These are phyloP conservation scores for Taphrina sp. DNA, from an alignment of 1,139 yeast species.

Conservation along the genomic window DNA sequence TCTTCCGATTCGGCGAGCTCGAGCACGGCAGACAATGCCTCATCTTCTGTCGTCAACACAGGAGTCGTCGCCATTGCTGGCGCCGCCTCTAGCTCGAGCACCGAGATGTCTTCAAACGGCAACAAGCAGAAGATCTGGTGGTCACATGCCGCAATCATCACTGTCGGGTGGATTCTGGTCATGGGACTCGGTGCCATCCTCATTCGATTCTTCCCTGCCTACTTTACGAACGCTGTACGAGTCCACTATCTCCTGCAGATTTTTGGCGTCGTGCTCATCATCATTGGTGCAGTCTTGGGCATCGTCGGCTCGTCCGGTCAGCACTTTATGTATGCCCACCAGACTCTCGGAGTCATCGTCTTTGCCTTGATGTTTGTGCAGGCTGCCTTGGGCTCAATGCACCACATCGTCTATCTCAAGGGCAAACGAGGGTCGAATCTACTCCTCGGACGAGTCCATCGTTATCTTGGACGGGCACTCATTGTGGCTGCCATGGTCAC, in stretches of 20 bases:
- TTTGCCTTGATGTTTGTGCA: constrained; percentile 4
- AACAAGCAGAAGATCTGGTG: constrained; percentile 6
- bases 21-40: background rate
- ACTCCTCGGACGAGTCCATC: background rate
- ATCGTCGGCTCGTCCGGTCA: background rate
- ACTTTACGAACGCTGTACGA: background rate
- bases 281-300: constrained; percentile 7
- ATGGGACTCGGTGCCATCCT: constrained; percentile 7
- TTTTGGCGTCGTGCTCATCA: background rate
- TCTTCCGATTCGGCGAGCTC: background rate
- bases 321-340: constrained; percentile 12
- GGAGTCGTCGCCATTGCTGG: background rate
- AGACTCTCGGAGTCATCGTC: constrained; percentile 14
- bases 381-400: constrained; percentile 2
- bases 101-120: too few relatives aligned
- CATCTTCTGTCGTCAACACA: too few relatives aligned
- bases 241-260: constrained; percentile 6
- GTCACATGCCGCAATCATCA: constrained; percentile 8
- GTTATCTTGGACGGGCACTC: constrained; percentile 6
- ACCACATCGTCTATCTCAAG: constrained; percentile 2
- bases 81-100: background rate
- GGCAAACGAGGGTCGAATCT: background rate
- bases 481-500: constrained; percentile 9
- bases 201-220: constrained; percentile 11
- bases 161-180: constrained; percentile 4